These are phyloP conservation scores for Trichosporon sp. DNA, from an alignment of 1,284 basidiomycete genomes.

Conservation along the genomic window DNA sequence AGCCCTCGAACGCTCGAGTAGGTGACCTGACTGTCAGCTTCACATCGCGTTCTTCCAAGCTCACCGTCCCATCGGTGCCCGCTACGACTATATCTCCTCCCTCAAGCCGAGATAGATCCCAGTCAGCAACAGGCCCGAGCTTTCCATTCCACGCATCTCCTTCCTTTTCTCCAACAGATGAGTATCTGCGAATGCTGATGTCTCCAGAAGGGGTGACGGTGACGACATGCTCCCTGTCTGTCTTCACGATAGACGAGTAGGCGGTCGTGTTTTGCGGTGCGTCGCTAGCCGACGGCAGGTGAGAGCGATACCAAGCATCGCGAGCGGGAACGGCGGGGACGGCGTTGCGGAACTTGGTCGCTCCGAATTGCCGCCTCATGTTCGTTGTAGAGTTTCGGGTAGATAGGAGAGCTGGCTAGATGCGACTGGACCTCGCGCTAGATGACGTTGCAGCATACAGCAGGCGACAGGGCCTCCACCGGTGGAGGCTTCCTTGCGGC, in stretches of 20 bases:
- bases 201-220: constrained; percentile 34
- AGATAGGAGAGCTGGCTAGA: neutral
- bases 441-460: constrained; percentile 1
- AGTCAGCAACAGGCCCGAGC: constrained; percentile 35
- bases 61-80: constrained; percentile 32
- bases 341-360: constrained; percentile 43
- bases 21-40: neutral
- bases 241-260: constrained; percentile 35
- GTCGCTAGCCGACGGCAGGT: constrained; percentile 16
- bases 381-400: neutral
- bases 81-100: constrained; percentile 31
- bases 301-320: constrained; percentile 34
- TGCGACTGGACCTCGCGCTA: neutral
- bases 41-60: neutral
- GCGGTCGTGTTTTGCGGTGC: constrained; percentile 17
- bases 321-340: constrained; percentile 22
- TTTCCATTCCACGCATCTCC: constrained; percentile 20
- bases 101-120: constrained; percentile 39
- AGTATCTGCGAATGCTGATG: constrained; percentile 27
- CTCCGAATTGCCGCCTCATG: constrained; percentile 36
- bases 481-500: neutral
- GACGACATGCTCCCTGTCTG: constrained; percentile 31
- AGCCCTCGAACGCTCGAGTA: constrained; percentile 5
- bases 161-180: constrained; percentile 6
- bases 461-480: neutral